phyloP scores from a whole-genome alignment of 2,329 filamentous ascomycete species.

The Calonectria pseudoreteaudii region DNA sequence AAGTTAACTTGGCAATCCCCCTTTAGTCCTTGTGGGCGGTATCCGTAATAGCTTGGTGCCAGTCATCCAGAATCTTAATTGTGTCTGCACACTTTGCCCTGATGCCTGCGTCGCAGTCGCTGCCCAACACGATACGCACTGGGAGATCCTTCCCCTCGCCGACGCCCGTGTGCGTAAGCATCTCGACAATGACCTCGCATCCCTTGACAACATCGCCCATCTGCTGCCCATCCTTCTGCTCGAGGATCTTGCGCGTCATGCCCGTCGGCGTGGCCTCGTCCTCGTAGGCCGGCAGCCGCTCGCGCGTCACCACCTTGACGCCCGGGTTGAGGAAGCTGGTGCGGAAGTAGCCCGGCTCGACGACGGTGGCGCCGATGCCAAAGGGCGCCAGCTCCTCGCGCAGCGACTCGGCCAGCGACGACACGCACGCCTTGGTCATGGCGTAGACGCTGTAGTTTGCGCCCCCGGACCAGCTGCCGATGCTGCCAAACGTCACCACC shows the following conservation, averaged over 20 bases:
- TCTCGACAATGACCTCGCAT: conserved; percentile 63
- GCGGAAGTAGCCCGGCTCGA: conserved; percentile 67
- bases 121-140: conserved; percentile 65
- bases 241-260: conserved; percentile 44
- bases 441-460: conserved; percentile 54
- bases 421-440: conserved; percentile 60
- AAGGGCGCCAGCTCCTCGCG: conserved; percentile 58
- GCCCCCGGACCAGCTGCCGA: conserved; percentile 57
- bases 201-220: conserved; percentile 68
- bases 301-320: conserved; percentile 39
- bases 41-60: conserved; percentile 51
- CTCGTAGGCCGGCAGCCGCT: conserved; percentile 49
- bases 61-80: conserved; percentile 59
- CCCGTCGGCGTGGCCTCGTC: conserved; percentile 46
- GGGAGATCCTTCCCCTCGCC: conserved; percentile 63
- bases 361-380: conserved; percentile 53
- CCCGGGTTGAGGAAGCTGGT: conserved; percentile 59
- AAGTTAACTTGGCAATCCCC: not conserved
- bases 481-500: conserved; percentile 60
- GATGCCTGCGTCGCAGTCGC: conserved; percentile 58
- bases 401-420: conserved; percentile 58
- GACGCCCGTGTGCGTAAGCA: conserved; percentile 62
- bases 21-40: conserved; percentile 34
- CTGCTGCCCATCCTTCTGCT: conserved; percentile 59
- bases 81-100: conserved; percentile 57